A percentile compares a stretch with the other conserved stretches of the same genome.
phyloP scores from a whole-genome alignment of 2,329 filamentous ascomycete genomes.

The Calonectria henricotiae region DNA sequence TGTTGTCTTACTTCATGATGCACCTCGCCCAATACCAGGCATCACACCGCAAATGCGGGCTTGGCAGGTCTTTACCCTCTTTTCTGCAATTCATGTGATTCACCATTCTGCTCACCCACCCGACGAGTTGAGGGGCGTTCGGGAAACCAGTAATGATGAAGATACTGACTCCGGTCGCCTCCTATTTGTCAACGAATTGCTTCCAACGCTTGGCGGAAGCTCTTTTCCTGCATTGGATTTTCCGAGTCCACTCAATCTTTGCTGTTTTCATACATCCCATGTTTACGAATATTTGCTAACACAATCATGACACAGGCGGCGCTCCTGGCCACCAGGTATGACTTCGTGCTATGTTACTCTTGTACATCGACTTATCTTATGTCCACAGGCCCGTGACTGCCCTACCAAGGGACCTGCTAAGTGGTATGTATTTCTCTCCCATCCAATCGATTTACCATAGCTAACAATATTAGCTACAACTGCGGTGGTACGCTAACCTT shows the following conservation, averaged over 20 bases:
- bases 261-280: constrained; percentile 17
- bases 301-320: constrained; percentile 71
- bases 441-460: not conserved
- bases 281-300: constrained; percentile 43
- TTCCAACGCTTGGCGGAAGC: constrained; percentile 26
- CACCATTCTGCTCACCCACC: not conserved
- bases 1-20: constrained; percentile 6
- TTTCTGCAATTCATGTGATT: not conserved
- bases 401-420: constrained; percentile 87
- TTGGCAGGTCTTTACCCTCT: not conserved
- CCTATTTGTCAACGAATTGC: constrained; percentile 24
- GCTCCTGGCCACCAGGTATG: constrained; percentile 83
- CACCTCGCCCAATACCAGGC: constrained; percentile 1
- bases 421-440: constrained; percentile 72
- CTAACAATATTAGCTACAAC: constrained; percentile 76
- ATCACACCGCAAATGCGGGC: constrained; percentile 25
- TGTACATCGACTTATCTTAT: constrained; percentile 39
- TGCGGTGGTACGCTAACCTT: constrained; percentile 77
- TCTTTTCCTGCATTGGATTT: constrained; percentile 8
- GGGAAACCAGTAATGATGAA: constrained; percentile 27
- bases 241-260: constrained; percentile 3
- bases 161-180: constrained; percentile 18
- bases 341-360: constrained; percentile 38
- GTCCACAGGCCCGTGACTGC: constrained; percentile 83
- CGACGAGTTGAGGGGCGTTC: not conserved